Base-by-base conservation (phyloP, 495 filamentous ascomycete species). In the Aspergillus cristatus region DNA sequence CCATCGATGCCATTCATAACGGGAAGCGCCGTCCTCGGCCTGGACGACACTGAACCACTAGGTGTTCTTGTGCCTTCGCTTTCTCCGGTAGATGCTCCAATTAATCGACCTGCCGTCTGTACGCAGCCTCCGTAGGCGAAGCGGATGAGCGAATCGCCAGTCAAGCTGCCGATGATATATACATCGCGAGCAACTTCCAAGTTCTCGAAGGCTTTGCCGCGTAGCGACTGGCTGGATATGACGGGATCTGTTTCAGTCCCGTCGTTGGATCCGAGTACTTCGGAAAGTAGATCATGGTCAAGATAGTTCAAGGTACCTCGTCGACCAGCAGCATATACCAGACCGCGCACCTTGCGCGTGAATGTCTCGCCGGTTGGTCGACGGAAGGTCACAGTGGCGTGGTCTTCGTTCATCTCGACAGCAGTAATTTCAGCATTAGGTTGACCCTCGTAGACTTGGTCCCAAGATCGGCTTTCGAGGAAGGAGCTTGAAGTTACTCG, bases 111-210 rank as follows among this genome's bases (percentile, higher is more conserved):
- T 4, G 78, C 78, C 3, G 71, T 63, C 47, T 70, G 74, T 6
- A 72, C 67, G 44, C 78, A 79, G 8, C 79, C 69, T 1, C 78
- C 78, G 17, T 78, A 73, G 1, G 76, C 73, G 46, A 79, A 81
- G 2, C 79, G 67, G 20, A 82, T 70, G 2, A 82, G 62, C 3
- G 76, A 79, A 47, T 82, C 78, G 1, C 78, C 78, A 0, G 76
- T 76, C 35, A 82, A 45, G 36, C 78, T 81, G 7, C 78, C 78
- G 25, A 79, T 71, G 28, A 74, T 69, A 48, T 75, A 80, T n/a
- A 81, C 55, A 15, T 64, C 56, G 2, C 55, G 65, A 0, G 72
- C 64, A 39, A 81, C 58, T 47, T 81, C 72, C 15, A 79, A 52
- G 37, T 70, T 67, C 14, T 62, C 58, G 18, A 74, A 58, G 0